phyloP scores from a whole-genome alignment of 139 green algal species.

The Haematococcus sp. region DNA sequence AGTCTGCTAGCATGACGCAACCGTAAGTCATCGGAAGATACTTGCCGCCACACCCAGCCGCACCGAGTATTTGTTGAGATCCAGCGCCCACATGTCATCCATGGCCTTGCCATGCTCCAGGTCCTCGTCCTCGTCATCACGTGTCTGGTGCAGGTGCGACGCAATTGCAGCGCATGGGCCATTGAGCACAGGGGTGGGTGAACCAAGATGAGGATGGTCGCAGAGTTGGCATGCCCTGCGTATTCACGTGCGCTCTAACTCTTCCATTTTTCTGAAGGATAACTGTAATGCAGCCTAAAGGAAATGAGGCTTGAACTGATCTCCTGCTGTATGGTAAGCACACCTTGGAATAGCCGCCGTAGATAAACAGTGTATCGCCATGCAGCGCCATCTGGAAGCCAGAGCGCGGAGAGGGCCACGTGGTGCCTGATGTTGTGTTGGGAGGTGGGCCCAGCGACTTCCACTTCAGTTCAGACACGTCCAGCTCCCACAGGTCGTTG shows the following conservation, averaged over 20 bases:
- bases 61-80: slow-evolving; percentile 47
- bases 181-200: background rate
- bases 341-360: slow-evolving; percentile 89
- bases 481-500: slow-evolving; percentile 88
- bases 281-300: no score
- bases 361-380: slow-evolving; percentile 75
- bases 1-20: no score
- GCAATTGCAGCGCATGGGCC: background rate
- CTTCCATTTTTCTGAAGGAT: no score
- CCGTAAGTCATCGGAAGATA: no score
- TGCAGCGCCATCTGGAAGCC: slow-evolving; percentile 74
- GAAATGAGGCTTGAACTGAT: no score
- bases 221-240: no score
- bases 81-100: slow-evolving; percentile 84
- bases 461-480: slow-evolving; percentile 80
- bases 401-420: slow-evolving; percentile 56
- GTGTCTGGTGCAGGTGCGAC: background rate
- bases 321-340: no score
- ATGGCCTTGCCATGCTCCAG: slow-evolving; percentile 76
- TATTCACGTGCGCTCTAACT: no score
- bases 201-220: no score
- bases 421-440: background rate
- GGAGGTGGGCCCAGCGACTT: slow-evolving; percentile 24
- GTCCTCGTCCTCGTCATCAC: slow-evolving; percentile 71
- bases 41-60: no score